phyloP scores from a whole-genome alignment of 106 monocot species.

The Phalaenopsis aphrodite region DNA sequence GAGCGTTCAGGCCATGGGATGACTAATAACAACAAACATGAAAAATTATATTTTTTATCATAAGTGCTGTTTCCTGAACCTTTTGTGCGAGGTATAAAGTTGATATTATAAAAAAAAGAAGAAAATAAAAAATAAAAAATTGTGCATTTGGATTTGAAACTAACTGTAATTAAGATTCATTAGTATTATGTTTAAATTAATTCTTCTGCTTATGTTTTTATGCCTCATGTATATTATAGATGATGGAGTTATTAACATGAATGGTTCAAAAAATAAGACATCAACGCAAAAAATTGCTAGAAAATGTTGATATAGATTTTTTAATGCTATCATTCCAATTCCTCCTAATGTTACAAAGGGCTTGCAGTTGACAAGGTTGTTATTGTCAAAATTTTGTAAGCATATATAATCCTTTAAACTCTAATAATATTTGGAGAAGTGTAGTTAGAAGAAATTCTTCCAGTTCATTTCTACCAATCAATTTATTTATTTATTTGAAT shows the following conservation, averaged over 20 bases:
- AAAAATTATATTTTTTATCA: background rate
- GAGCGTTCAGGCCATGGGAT: background rate
- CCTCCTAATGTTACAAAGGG: no score
- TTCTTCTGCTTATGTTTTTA: background rate
- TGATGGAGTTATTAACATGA: background rate
- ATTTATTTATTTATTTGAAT: background rate
- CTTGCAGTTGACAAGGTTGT: no score
- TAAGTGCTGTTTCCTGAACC: background rate
- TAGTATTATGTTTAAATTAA: background rate
- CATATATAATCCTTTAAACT: no score
- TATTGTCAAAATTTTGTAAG: no score
- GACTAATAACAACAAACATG: background rate
- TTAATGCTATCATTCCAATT: no score
- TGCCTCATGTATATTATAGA: background rate
- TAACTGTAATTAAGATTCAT: background rate
- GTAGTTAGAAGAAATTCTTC: background rate
- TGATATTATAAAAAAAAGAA: background rate
- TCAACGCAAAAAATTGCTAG: no score
- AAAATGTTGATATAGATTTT: no score
- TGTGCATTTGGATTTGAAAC: background rate
- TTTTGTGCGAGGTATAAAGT: background rate
- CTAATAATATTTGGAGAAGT: no score
- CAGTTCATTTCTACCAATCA: background rate
- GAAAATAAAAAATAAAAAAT: background rate
- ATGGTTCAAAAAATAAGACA: background rate